These are phyloP conservation scores for Phaeotremella skinneri DNA, from an alignment of 768 basidiomycete species.

Conservation along the genomic window DNA sequence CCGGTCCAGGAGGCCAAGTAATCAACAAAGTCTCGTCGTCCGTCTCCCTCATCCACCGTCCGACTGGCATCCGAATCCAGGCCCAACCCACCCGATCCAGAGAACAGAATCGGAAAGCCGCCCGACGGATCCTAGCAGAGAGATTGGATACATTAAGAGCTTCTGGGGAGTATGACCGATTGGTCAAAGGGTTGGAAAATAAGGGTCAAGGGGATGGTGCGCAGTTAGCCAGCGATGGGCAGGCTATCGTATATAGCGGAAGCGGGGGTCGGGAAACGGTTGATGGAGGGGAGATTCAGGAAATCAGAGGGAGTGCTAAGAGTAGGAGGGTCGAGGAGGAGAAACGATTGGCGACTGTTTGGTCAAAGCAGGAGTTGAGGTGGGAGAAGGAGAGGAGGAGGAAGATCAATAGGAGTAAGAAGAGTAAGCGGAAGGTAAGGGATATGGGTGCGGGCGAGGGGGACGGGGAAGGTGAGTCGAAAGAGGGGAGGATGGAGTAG, in stretches of 20 bases:
- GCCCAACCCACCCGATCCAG: conserved; percentile 88
- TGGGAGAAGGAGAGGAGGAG: conserved; percentile 73
- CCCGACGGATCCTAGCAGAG: conserved; percentile 69
- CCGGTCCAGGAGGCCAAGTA: conserved; percentile 93
- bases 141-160: conserved; percentile 58
- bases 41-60: conserved; percentile 83
- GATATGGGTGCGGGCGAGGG: conserved; percentile 25
- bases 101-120: conserved; percentile 71
- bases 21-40: conserved; percentile 84
- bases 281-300: conserved; percentile 68
- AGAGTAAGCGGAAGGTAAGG: conserved; percentile 67
- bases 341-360: conserved; percentile 41
- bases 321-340: conserved; percentile 3
- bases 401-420: conserved; percentile 71
- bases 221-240: conserved; percentile 16
- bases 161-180: conserved; percentile 5
- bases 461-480: conserved; percentile 10
- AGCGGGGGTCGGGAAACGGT: conserved; percentile 9
- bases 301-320: conserved; percentile 61
- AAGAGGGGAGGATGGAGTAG: conserved; percentile 6
- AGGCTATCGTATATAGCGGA: not conserved
- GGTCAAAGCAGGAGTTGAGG: conserved; percentile 62
- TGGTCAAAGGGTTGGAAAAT: not conserved
- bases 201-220: conserved; percentile 31
- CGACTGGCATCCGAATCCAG: conserved; percentile 78